Evolutionary conservation across 164 flowering plant genomes (phyloP).

Genomic region (Liquidambar formosana): DNA sequence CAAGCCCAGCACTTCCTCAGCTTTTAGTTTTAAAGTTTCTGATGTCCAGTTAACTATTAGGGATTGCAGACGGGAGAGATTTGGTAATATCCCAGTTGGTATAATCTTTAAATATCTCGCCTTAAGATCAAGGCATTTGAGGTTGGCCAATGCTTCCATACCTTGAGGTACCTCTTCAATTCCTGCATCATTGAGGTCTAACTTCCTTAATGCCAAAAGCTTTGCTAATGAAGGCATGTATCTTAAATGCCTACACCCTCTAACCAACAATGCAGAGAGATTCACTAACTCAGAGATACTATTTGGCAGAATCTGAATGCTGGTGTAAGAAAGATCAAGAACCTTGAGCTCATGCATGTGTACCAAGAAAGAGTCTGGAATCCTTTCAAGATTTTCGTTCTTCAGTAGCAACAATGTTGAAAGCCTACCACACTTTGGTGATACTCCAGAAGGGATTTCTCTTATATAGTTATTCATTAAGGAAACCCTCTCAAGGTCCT

Average conservation of each 20-base stretch:
- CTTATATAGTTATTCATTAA: neutral
- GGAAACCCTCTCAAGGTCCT: too few species aligned
- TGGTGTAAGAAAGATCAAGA: too few species aligned
- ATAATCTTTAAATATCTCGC: neutral
- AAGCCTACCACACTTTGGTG: too few species aligned
- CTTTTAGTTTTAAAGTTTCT: neutral
- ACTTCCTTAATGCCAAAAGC: conserved; percentile 16
- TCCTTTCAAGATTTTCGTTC: neutral
- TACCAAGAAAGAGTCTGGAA: conserved; percentile 21
- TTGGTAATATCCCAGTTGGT: conserved; percentile 6
- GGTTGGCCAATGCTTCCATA: conserved; percentile 12
- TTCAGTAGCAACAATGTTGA: conserved; percentile 23
- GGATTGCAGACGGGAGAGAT: neutral
- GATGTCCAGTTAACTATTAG: neutral
- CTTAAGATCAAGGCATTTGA: neutral
- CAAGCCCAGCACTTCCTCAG: neutral
- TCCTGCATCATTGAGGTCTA: conserved; percentile 12
- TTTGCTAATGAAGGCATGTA: conserved; percentile 18
- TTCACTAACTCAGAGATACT: conserved; percentile 7
- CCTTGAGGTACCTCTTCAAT: conserved; percentile 23
- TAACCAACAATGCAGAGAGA: conserved; percentile 19
- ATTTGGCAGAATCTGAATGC: too few species aligned
- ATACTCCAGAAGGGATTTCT: neutral
- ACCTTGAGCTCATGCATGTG: conserved; percentile 16
- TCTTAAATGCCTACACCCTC: conserved; percentile 2